phyloP scores from a whole-genome alignment of 768 basidiomycete species.

The Mycena kentingensis region DNA sequence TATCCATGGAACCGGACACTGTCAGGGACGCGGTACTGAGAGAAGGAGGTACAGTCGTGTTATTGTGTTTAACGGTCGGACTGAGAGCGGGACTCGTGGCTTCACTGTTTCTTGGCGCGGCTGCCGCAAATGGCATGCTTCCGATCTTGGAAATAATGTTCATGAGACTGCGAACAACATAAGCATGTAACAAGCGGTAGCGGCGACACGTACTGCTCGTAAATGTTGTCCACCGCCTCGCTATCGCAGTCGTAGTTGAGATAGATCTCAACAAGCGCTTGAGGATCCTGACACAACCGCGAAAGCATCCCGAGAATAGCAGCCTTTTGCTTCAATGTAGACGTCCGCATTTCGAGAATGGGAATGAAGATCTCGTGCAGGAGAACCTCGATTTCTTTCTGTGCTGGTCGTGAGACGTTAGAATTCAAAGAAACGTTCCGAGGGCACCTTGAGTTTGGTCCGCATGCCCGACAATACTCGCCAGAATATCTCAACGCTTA shows the following conservation, averaged over 20 bases:
- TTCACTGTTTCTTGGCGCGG: conserved; percentile 54
- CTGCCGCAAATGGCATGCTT: conserved; percentile 51
- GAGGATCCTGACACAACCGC: conserved; percentile 91
- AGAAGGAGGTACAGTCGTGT: conserved; percentile 48
- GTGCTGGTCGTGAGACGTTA: conserved; percentile 20
- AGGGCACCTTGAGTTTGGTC: conserved; percentile 89
- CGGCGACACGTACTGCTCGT: conserved; percentile 75
- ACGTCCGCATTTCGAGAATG: conserved; percentile 96
- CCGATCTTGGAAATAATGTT: conserved; percentile 95
- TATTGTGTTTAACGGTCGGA: conserved; percentile 50
- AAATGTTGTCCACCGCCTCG: conserved; percentile 93
- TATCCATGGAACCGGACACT: conserved; percentile 68
- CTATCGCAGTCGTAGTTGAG: conserved; percentile 99
- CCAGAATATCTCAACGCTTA: conserved; percentile 99
- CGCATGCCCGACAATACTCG: conserved; percentile 91
- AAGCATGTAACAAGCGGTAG: not conserved
- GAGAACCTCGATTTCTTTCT: conserved; percentile 99
- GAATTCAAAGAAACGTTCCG: not conserved
- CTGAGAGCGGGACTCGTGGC: conserved; percentile 62
- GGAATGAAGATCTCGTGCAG: conserved; percentile 98
- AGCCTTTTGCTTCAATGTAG: conserved; percentile 93
- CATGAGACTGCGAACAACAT: conserved; percentile 60
- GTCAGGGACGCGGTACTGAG: conserved; percentile 66
- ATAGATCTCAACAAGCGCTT: conserved; percentile 96
- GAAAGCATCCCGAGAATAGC: conserved; percentile 87